Conservation (phyloP, 192 early-diverging fungal species). For the Rhizoclosmatium globosum region DNA sequence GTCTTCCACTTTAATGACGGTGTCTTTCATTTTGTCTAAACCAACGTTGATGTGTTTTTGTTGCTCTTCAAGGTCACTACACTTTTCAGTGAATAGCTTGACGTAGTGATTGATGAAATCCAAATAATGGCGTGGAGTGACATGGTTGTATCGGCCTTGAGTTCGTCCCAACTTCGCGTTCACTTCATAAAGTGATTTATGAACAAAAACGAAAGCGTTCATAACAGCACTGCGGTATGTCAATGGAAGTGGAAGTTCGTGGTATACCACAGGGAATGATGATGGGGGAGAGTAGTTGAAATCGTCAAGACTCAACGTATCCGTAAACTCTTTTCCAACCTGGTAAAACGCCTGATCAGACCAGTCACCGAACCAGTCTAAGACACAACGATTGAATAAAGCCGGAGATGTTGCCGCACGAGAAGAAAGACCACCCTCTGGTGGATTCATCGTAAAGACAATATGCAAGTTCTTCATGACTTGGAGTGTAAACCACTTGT, state of each 20-base stretch:
- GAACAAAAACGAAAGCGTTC: slow-evolving; percentile 92
- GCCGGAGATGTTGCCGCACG: slow-evolving; percentile 98
- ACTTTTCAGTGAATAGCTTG: slow-evolving; percentile 88
- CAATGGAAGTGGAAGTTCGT: slow-evolving; percentile 72
- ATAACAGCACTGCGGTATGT: slow-evolving; percentile 85
- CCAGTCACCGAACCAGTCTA: slow-evolving; percentile 99
- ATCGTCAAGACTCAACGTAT: slow-evolving; percentile 85
- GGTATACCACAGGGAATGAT: slow-evolving; percentile 80
- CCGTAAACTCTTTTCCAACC: slow-evolving; percentile 96
- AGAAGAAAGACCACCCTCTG: slow-evolving; percentile 86
- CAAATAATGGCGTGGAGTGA: slow-evolving; percentile 97
- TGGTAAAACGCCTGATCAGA: slow-evolving; percentile 97
- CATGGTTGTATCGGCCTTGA: slow-evolving; percentile 82
- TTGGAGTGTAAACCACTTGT: slow-evolving; percentile 98
- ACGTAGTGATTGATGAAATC: slow-evolving; percentile 97
- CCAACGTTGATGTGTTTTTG: slow-evolving; percentile 98
- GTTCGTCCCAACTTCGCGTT: slow-evolving; percentile 86
- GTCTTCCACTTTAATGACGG: slow-evolving; percentile 95
- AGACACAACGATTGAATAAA: slow-evolving; percentile 99
- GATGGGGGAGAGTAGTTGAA: slow-evolving; percentile 71
- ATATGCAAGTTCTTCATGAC: slow-evolving; percentile 98
- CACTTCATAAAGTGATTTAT: slow-evolving; percentile 87
- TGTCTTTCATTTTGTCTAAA: slow-evolving; percentile 93
- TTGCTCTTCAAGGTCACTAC: slow-evolving; percentile 95
- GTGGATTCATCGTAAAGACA: slow-evolving; percentile 99